Conservation (phyloP, 345 rosid species). For the Linum lewisii region DNA sequence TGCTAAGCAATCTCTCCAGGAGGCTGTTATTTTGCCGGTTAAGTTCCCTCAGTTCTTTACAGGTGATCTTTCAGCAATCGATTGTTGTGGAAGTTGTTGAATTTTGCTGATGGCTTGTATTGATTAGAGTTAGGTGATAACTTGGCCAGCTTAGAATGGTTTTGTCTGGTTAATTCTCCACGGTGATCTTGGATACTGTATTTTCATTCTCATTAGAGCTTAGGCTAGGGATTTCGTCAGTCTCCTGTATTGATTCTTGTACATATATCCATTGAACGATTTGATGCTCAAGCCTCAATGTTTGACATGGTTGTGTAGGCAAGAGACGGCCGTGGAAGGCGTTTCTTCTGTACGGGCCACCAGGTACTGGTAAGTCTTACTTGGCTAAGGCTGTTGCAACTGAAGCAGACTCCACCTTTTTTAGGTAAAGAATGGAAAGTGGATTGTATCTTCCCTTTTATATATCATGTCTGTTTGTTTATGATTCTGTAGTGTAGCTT, state of each 20-base stretch:
- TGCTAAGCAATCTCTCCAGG: conserved; percentile 84
- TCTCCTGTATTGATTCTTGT: no score
- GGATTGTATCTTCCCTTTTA: not conserved
- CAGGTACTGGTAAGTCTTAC: conserved; percentile 94
- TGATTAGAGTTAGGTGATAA: not conserved
- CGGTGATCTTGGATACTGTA: not conserved
- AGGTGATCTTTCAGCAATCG: conserved; percentile 24
- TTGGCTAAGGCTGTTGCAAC: conserved; percentile 96
- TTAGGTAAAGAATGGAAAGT: conserved; percentile 40
- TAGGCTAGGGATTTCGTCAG: not conserved
- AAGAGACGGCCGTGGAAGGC: conserved; percentile 96
- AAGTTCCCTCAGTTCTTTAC: conserved; percentile 96
- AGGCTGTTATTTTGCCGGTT: conserved; percentile 91
- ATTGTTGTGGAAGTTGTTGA: not conserved
- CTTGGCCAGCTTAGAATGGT: not conserved
- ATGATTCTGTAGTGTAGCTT: not conserved
- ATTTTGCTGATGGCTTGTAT: not conserved
- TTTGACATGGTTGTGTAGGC: conserved; percentile 26
- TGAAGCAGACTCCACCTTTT: conserved; percentile 89
- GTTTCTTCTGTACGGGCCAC: conserved; percentile 83
- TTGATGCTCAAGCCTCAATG: no score
- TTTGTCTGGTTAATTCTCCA: no score
- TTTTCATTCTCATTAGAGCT: not conserved
- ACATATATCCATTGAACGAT: no score
- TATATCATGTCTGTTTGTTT: not conserved